A percentile compares a stretch with the other conserved stretches of the same genome.
These are phyloP conservation scores for Gossypium mustelinum DNA, from an alignment of 345 rosid genomes.

Conservation along the genomic window DNA sequence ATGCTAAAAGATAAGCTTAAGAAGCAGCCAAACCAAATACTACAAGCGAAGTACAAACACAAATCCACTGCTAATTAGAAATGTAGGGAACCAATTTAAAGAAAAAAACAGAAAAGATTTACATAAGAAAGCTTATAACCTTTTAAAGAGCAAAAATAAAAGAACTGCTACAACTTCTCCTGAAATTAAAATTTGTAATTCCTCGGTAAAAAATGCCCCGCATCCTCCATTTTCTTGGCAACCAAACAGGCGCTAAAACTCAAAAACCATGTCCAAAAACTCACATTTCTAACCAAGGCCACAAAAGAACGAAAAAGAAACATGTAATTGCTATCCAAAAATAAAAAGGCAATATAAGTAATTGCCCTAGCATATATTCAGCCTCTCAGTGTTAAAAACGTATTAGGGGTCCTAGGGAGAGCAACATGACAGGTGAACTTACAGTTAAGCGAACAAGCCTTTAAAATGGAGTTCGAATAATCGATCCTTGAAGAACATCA, in stretches of 20 bases:
- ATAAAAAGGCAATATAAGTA: constrained; percentile 8
- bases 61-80: neutral
- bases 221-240: neutral
- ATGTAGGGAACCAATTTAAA: neutral
- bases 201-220: neutral
- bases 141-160: neutral
- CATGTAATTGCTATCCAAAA: constrained; percentile 11
- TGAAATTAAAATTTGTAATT: neutral
- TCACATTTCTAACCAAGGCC: constrained; percentile 17
- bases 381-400: neutral
- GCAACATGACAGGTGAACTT: constrained; percentile 24
- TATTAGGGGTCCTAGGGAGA: constrained; percentile 40
- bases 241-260: constrained; percentile 8
- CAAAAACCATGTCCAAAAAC: constrained; percentile 12
- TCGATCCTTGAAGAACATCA: constrained; percentile 28
- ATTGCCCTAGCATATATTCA: constrained; percentile 22
- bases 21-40: neutral
- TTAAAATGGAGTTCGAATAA: constrained; percentile 24
- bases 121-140: neutral
- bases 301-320: constrained; percentile 29
- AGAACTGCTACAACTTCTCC: neutral
- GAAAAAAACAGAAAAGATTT: neutral
- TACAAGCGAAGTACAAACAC: neutral
- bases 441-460: constrained; percentile 29
- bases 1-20: neutral